Evolutionary conservation across 495 filamentous ascomycete genomes (phyloP), one percentile per base, ranked within the genome.

Genomic region (Cercophora samala): DNA sequence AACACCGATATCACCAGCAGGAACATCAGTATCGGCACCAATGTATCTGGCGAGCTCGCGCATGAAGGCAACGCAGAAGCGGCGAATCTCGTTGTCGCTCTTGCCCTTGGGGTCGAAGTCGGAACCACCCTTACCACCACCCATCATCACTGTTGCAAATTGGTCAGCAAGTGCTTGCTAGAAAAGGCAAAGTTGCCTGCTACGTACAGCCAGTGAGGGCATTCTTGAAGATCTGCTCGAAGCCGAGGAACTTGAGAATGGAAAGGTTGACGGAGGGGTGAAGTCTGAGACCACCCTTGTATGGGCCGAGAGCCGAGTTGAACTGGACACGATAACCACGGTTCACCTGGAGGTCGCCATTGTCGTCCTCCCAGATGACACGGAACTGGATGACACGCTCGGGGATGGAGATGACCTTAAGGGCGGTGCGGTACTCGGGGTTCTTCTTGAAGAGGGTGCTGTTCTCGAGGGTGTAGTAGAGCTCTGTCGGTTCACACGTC

Each of bases 181-280:
- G 9, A 60, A 29, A 6, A 52, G 42, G 55, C 32, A 19, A n/a
- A 19, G 58, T 6, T 51, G 18, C 51, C 18, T 53, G 24, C 21
- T 15, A 90, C 91, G 86, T 83, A 94, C 91, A 81, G 70, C 95
- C 95, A 68, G 95, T 98, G 73, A 99, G 83, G 69, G 95, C 95
- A 93, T 99, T 99, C 89, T 99, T 99, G 86, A 99, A 97, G 82
- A 92, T 95, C 86, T 99, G 95, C 89, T 99, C 95, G 78, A 98
- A 97, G 64, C 94, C 95, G 73, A 99, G 85, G 85, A 98, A 98
- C 84, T 99, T 99, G 69, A 99, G 86, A 75, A 99, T 93, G 70
- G 91, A 96, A 66, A 99, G 85, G 84, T 99, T 99, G 81, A 99
- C 95, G 18, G 91, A 87, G 63, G 94, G 95, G 78, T 99, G 95